These are phyloP conservation scores for Plasmodium gallinaceum DNA, from an alignment of 169 alveolate genomes.

Conservation along the genomic window DNA sequence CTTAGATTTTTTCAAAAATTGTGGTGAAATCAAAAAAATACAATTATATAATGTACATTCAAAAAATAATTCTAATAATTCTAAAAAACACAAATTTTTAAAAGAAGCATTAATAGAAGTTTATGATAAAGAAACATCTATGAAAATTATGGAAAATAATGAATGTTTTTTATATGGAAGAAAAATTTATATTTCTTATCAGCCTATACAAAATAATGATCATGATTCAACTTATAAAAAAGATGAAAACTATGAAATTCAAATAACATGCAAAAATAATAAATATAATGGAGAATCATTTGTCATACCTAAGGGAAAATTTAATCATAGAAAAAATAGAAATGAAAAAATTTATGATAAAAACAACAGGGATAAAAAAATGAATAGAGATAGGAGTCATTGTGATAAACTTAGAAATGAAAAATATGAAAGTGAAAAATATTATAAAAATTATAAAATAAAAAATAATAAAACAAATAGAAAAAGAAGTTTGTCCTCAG, in stretches of 20 bases:
- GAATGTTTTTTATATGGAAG: conserved; percentile 68
- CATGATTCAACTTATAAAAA: conserved; percentile 4
- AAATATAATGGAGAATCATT: conserved; percentile 24
- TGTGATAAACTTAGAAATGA: background rate
- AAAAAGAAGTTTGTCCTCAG: background rate
- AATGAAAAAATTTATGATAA: background rate
- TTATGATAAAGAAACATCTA: conserved; percentile 43
- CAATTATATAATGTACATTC: conserved; percentile 33
- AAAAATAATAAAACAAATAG: background rate
- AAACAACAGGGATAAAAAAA: background rate
- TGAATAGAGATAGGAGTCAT: background rate
- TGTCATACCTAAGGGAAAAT: background rate
- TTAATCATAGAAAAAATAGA: conserved; percentile 2
- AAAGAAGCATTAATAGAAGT: conserved; percentile 68
- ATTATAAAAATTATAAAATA: background rate
- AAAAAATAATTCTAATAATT: background rate
- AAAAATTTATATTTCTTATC: conserved; percentile 54
- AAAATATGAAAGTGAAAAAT: background rate
- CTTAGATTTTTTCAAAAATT: conserved; percentile 58
- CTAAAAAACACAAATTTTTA: conserved; percentile 16
- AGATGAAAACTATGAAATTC: conserved; percentile 1
- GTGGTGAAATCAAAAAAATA: conserved; percentile 68
- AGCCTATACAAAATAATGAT: conserved; percentile 7
- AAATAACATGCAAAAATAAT: conserved; percentile 27
- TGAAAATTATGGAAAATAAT: conserved; percentile 50